A percentile compares a stretch with the other conserved stretches of the same genome.
These are phyloP conservation scores for Colletotrichum tanaceti DNA, from an alignment of 2,329 filamentous ascomycete species.

Conservation along the genomic window DNA sequence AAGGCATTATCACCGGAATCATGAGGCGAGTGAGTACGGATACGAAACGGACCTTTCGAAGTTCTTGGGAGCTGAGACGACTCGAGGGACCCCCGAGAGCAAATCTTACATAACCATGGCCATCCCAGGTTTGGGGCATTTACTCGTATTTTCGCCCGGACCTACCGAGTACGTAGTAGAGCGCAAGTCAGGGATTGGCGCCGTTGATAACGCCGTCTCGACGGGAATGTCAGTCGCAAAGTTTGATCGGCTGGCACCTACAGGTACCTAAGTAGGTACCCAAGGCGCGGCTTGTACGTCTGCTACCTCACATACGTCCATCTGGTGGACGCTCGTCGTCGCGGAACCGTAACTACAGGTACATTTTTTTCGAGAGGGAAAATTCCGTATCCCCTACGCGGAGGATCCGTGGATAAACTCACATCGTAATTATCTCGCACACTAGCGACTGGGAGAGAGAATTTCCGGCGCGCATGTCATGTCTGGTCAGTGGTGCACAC, in stretches of 20 bases:
- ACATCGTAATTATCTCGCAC: background rate
- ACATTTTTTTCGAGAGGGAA: too few species aligned
- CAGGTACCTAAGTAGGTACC: too few species aligned
- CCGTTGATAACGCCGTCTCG: constrained; percentile 15
- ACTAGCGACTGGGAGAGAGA: background rate
- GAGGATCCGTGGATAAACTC: background rate
- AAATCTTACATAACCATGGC: background rate
- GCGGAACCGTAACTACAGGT: background rate
- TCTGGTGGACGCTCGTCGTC: constrained; percentile 1
- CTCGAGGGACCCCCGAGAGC: too few species aligned
- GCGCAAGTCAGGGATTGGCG: constrained; percentile 4
- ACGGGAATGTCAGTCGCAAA: constrained; percentile 14
- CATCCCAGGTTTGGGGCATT: background rate
- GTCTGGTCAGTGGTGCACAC: too few species aligned
- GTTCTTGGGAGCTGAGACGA: background rate
- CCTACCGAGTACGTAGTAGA: too few species aligned
- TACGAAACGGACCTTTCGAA: background rate
- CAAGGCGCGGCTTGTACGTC: background rate
- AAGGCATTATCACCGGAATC: too few species aligned
- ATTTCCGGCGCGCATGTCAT: too few species aligned
- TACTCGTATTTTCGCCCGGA: background rate
- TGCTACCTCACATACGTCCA: too few species aligned
- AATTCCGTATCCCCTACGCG: background rate
- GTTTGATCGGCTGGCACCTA: background rate
- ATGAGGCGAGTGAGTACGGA: too few species aligned